Conservation (phyloP, 768 basidiomycete genomes). For the Pisolithus marmoratus region DNA sequence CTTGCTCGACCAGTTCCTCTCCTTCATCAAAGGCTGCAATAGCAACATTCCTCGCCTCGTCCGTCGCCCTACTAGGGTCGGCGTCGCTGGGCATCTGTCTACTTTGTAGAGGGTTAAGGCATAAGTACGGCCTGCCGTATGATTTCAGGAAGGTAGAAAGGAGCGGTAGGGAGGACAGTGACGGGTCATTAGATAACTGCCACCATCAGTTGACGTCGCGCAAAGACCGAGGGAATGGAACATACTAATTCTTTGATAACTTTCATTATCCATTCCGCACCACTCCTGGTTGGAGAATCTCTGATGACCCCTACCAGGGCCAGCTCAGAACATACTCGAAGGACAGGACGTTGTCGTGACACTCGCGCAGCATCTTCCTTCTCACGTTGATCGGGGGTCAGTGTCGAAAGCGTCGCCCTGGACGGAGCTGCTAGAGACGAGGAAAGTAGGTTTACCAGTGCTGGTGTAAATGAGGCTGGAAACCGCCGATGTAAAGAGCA, state of each 20-base stretch:
- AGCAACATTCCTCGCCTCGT: slow-evolving; percentile 32
- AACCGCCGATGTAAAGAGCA: slow-evolving; percentile 87
- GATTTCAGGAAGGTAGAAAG: slow-evolving; percentile 90
- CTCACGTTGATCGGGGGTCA: slow-evolving; percentile 77
- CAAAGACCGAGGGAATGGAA: slow-evolving; percentile 9
- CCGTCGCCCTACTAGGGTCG: slow-evolving; percentile 46
- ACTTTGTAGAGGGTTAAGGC: slow-evolving; percentile 50
- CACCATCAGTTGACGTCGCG: slow-evolving; percentile 7
- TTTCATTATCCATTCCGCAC: slow-evolving; percentile 89
- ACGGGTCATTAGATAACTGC: slow-evolving; percentile 85
- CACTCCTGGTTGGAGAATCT: slow-evolving; percentile 64
- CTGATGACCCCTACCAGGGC: slow-evolving; percentile 82
- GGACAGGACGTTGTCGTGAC: slow-evolving; percentile 73
- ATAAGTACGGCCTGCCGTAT: slow-evolving; percentile 85
- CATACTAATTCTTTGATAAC: slow-evolving; percentile 77
- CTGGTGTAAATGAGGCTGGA: slow-evolving; percentile 69
- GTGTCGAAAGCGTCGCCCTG: slow-evolving; percentile 45
- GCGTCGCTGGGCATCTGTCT: slow-evolving; percentile 56
- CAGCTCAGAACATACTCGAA: slow-evolving; percentile 86
- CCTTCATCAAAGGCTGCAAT: slow-evolving; percentile 43
- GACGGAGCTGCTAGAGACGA: slow-evolving; percentile 55
- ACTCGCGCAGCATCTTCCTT: slow-evolving; percentile 85
- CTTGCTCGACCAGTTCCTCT: slow-evolving; percentile 78
- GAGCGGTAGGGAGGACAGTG: slow-evolving; percentile 81
- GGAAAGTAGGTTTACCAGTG: slow-evolving; percentile 55